These are phyloP conservation scores for Candida neerlandica DNA, from an alignment of 1,139 yeast species.

Conservation along the genomic window DNA sequence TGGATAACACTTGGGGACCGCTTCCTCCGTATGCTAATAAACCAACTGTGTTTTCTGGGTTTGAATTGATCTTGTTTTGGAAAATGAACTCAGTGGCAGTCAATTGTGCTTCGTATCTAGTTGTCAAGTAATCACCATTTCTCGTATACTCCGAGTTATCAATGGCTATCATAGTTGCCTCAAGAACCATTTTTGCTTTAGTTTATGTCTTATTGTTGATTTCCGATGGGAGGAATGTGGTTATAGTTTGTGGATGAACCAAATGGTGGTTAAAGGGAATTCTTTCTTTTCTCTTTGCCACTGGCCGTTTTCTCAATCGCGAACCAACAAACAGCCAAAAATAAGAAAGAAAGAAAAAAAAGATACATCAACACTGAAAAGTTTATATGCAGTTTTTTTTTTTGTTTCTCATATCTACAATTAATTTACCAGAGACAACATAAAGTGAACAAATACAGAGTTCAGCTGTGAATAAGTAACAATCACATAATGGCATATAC, in stretches of 20 bases:
- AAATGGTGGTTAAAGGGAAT: too few relatives aligned
- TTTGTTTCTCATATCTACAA: too few relatives aligned
- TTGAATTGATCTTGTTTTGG: conserved; percentile 80
- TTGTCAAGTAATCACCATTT: conserved; percentile 90
- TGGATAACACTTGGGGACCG: conserved; percentile 82
- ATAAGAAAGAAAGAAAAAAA: neutral
- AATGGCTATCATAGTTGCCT: conserved; percentile 93
- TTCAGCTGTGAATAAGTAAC: neutral
- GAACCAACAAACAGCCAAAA: neutral
- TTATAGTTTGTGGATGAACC: neutral
- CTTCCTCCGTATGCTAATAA: conserved; percentile 85
- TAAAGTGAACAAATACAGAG: too few relatives aligned
- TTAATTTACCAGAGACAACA: neutral
- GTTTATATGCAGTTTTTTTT: conserved; percentile 2
- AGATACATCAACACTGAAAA: neutral
- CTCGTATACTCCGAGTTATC: conserved; percentile 97
- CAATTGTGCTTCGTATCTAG: conserved; percentile 89
- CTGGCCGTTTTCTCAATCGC: neutral
- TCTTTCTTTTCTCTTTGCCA: conserved; percentile 2
- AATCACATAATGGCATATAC: conserved; percentile 25
- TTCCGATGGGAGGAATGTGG: neutral
- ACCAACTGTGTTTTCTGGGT: conserved; percentile 95
- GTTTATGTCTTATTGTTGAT: neutral
- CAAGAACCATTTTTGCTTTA: conserved; percentile 71
- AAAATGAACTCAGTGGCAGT: conserved; percentile 91